These are phyloP conservation scores for Leptodermis oblonga DNA, from an alignment of 257 asterid species.

Conservation along the genomic window DNA sequence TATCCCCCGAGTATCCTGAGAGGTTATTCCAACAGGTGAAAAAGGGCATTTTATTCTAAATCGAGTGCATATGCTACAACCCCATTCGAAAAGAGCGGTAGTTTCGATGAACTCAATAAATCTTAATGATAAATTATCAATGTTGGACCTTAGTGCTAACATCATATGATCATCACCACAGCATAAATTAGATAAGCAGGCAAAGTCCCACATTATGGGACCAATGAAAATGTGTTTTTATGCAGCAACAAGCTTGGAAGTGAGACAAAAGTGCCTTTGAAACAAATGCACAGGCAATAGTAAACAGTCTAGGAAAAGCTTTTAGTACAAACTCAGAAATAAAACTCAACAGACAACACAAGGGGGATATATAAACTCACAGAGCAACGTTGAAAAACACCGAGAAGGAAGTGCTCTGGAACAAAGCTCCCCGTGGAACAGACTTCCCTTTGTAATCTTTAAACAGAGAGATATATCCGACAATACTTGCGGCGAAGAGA, in stretches of 20 bases:
- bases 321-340: too few relatives aligned
- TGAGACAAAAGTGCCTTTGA: neutral
- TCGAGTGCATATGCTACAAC: neutral
- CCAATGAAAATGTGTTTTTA: neutral
- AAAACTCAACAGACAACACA: neutral
- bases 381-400: slow-evolving; percentile 63
- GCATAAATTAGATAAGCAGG: neutral
- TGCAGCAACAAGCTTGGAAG: neutral
- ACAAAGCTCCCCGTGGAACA: slow-evolving; percentile 56
- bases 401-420: slow-evolving; percentile 52
- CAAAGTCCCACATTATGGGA: neutral
- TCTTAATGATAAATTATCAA: too few relatives aligned
- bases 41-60: neutral
- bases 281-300: neutral
- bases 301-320: neutral
- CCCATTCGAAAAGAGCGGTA: neutral
- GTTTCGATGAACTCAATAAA: neutral
- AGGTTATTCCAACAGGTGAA: neutral
- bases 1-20: neutral
- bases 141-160: neutral
- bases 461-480: slow-evolving; percentile 58
- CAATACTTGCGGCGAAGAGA: slow-evolving; percentile 45
- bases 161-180: neutral
- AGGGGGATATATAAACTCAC: slow-evolving; percentile 41
- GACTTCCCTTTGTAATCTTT: slow-evolving; percentile 81